A percentile compares a stretch with the other conserved stretches of the same genome.
Evolutionary conservation across 2,329 filamentous ascomycete species (phyloP).

Genomic region (Botrytis aclada): DNA sequence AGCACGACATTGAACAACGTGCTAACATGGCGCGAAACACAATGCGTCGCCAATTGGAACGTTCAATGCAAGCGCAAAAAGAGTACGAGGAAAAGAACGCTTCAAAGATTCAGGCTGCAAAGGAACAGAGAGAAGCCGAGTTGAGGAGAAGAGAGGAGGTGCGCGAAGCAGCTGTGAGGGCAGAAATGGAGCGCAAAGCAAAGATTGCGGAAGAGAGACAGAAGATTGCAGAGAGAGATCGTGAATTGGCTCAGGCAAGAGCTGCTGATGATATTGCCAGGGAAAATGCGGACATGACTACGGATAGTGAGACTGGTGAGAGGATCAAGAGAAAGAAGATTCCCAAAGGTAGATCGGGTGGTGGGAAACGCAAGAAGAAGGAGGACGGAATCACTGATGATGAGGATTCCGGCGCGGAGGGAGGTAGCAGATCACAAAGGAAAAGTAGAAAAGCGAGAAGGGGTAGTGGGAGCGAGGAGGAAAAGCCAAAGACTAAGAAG

Average conservation of each 20-base stretch:
- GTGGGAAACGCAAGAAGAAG: slow-evolving; percentile 44
- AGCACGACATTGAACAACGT: slow-evolving; percentile 86
- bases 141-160: slow-evolving; percentile 74
- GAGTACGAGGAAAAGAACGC: slow-evolving; percentile 94
- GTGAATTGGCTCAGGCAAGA: slow-evolving; percentile 67
- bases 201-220: slow-evolving; percentile 85
- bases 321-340: slow-evolving; percentile 76
- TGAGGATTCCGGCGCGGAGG: slow-evolving; percentile 35
- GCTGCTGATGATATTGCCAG: slow-evolving; percentile 66
- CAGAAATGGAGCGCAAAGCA: slow-evolving; percentile 69
- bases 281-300: slow-evolving; percentile 75
- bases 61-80: slow-evolving; percentile 76
- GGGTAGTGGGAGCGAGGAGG: slow-evolving; percentile 37
- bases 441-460: slow-evolving; percentile 27
- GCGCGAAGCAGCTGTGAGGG: slow-evolving; percentile 63
- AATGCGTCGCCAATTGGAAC: slow-evolving; percentile 85
- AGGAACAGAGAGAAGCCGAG: slow-evolving; percentile 77
- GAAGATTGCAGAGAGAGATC: slow-evolving; percentile 72
- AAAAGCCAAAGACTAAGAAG: slow-evolving; percentile 39
- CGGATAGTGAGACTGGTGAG: slow-evolving; percentile 78
- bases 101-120: slow-evolving; percentile 77
- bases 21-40: slow-evolving; percentile 98
- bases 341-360: slow-evolving; percentile 40
- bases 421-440: slow-evolving; percentile 9
- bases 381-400: slow-evolving; percentile 38